Evolutionary conservation across 2,329 filamentous ascomycete genomes (phyloP).

Genomic region (Cladosporium sp.): DNA sequence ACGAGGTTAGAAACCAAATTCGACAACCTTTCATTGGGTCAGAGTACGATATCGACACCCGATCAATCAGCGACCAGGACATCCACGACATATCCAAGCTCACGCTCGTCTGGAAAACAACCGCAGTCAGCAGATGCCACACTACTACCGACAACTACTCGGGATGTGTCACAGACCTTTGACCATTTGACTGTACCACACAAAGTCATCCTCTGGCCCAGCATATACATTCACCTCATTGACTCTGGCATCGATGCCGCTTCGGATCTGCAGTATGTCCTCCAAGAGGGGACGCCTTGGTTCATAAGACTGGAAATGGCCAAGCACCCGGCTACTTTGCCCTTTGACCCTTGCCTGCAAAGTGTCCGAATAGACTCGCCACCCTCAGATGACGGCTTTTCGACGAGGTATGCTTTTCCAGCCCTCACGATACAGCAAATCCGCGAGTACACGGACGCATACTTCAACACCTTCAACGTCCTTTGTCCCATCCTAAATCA

Average conservation of each 20-base stretch:
- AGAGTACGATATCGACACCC: background rate
- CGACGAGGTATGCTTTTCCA: slow-evolving; percentile 22
- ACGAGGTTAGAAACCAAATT: slow-evolving; percentile 54
- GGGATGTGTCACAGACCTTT: background rate
- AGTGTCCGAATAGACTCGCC: slow-evolving; percentile 30
- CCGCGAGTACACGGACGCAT: slow-evolving; percentile 48
- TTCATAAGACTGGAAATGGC: slow-evolving; percentile 33
- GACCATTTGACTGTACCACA: slow-evolving; percentile 41
- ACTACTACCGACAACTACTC: background rate
- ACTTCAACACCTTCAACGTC: slow-evolving; percentile 58
- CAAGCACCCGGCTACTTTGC: slow-evolving; percentile 21
- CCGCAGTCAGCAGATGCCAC: background rate
- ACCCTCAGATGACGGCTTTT: slow-evolving; percentile 14
- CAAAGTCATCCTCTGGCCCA: slow-evolving; percentile 48
- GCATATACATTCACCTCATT: slow-evolving; percentile 31
- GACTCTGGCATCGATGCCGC: slow-evolving; percentile 29
- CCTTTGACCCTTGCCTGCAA: slow-evolving; percentile 21
- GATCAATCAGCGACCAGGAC: background rate
- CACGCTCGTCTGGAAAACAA: background rate
- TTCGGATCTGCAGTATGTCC: slow-evolving; percentile 31
- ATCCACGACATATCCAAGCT: background rate
- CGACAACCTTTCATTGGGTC: slow-evolving; percentile 35
- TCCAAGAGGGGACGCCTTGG: slow-evolving; percentile 36
- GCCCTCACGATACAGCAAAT: slow-evolving; percentile 44
- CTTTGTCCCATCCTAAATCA: slow-evolving; percentile 56